These are phyloP conservation scores for Boletus subcaerulescens DNA, from an alignment of 768 basidiomycete genomes.

Conservation along the genomic window DNA sequence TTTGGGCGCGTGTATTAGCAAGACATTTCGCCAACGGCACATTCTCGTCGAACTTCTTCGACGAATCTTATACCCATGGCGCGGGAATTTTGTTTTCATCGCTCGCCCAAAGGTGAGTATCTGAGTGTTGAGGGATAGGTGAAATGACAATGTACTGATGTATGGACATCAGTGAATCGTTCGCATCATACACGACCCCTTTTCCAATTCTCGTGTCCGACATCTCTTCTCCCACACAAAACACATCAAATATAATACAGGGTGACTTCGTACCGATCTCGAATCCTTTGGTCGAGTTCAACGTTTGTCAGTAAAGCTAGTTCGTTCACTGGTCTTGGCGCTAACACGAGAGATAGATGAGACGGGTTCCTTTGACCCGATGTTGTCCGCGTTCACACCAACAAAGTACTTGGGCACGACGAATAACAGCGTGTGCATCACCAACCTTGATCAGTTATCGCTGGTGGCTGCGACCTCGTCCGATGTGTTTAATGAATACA, in stretches of 20 bases:
- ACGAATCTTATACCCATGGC: slow-evolving; percentile 31
- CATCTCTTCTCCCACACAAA: slow-evolving; percentile 24
- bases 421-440: slow-evolving; percentile 31
- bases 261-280: slow-evolving; percentile 30
- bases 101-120: slow-evolving; percentile 31
- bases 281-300: slow-evolving; percentile 35
- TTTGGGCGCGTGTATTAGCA: slow-evolving; percentile 26
- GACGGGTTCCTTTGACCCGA: slow-evolving; percentile 41
- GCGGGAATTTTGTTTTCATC: slow-evolving; percentile 35
- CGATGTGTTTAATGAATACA: slow-evolving; percentile 32
- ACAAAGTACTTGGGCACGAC: slow-evolving; percentile 44
- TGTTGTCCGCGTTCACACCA: slow-evolving; percentile 43
- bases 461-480: slow-evolving; percentile 41
- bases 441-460: slow-evolving; percentile 34
- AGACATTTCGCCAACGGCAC: slow-evolving; percentile 42
- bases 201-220: slow-evolving; percentile 39
- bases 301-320: slow-evolving; percentile 23
- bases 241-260: slow-evolving; percentile 16
- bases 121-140: background rate
- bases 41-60: slow-evolving; percentile 28
- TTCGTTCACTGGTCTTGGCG: background rate
- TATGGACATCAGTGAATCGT: slow-evolving; percentile 25
- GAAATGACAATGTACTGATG: background rate
- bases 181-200: slow-evolving; percentile 34
- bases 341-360: slow-evolving; percentile 27